phyloP scores from a whole-genome alignment of 768 basidiomycete species.

The Hirschioporus abietinus region DNA sequence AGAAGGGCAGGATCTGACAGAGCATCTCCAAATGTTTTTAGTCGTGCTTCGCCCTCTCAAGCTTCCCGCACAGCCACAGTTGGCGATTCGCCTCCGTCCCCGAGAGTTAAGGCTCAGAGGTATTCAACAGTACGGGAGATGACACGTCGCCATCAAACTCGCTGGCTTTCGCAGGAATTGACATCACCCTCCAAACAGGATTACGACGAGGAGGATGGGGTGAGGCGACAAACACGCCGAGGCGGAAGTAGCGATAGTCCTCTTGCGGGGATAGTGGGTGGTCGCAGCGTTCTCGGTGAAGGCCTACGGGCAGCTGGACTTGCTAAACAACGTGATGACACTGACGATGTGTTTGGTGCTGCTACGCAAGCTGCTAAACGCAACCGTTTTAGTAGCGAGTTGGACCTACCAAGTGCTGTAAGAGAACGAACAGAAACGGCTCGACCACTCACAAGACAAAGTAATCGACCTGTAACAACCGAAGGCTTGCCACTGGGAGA shows the following conservation, averaged over 20 bases:
- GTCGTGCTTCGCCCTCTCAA: slow-evolving; percentile 18
- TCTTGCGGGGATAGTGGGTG: slow-evolving; percentile 34
- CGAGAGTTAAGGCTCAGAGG: slow-evolving; percentile 24
- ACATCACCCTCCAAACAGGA: slow-evolving; percentile 18
- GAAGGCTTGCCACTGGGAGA: neutral
- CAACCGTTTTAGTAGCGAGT: slow-evolving; percentile 18
- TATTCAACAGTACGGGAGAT: slow-evolving; percentile 46
- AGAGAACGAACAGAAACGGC: neutral
- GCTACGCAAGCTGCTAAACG: neutral
- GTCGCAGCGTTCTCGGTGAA: slow-evolving; percentile 60
- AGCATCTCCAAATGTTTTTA: slow-evolving; percentile 19
- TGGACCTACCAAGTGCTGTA: slow-evolving; percentile 9
- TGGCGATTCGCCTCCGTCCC: slow-evolving; percentile 24
- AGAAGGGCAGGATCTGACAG: slow-evolving; percentile 17
- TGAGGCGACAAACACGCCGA: slow-evolving; percentile 51
- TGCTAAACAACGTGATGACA: slow-evolving; percentile 27
- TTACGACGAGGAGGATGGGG: slow-evolving; percentile 27
- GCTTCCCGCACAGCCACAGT: slow-evolving; percentile 18
- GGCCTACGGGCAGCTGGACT: slow-evolving; percentile 69
- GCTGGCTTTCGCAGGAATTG: slow-evolving; percentile 51
- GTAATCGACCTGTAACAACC: slow-evolving; percentile 1
- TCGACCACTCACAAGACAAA: neutral
- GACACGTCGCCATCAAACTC: slow-evolving; percentile 42
- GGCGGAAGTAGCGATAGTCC: slow-evolving; percentile 71
- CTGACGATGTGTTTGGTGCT: slow-evolving; percentile 32